Evolutionary conservation across 768 basidiomycete species (phyloP).

Genomic region (Postia placenta): DNA sequence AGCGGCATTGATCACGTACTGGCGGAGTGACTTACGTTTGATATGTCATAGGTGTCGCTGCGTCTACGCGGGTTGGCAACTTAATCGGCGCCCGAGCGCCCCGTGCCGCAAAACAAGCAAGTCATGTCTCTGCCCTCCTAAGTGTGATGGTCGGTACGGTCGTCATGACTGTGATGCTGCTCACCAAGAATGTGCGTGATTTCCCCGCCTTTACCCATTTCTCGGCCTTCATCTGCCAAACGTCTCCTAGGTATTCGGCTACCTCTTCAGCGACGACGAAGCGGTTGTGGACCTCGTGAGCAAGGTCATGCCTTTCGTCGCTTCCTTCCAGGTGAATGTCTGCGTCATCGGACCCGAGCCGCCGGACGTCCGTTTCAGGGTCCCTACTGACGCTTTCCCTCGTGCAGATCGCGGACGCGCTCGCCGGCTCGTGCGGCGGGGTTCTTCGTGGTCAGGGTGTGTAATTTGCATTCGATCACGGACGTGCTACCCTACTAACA

Average conservation of each 20-base stretch:
- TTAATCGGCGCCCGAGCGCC: slow-evolving; percentile 56
- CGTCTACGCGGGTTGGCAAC: slow-evolving; percentile 69
- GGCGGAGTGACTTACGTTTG: neutral
- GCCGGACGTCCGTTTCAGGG: neutral
- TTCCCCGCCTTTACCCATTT: slow-evolving; percentile 1
- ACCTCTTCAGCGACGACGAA: slow-evolving; percentile 61
- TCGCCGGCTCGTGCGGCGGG: slow-evolving; percentile 46
- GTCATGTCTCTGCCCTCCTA: slow-evolving; percentile 57
- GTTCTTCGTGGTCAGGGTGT: slow-evolving; percentile 43
- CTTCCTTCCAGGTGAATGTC: slow-evolving; percentile 49
- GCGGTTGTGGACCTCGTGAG: slow-evolving; percentile 45
- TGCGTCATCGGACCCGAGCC: neutral
- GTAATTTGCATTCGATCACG: neutral
- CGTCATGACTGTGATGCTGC: slow-evolving; percentile 57
- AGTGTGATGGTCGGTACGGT: slow-evolving; percentile 52
- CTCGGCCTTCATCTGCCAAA: neutral
- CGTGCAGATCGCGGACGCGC: slow-evolving; percentile 41
- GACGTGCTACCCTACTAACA: neutral
- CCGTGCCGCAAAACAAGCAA: slow-evolving; percentile 45
- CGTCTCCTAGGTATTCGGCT: slow-evolving; percentile 49
- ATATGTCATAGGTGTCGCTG: slow-evolving; percentile 47
- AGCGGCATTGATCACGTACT: neutral
- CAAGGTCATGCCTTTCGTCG: slow-evolving; percentile 46
- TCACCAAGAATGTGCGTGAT: slow-evolving; percentile 45
- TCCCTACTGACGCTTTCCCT: neutral